Conservation (phyloP, 768 basidiomycete genomes). For the Tephrocybe sp. region DNA sequence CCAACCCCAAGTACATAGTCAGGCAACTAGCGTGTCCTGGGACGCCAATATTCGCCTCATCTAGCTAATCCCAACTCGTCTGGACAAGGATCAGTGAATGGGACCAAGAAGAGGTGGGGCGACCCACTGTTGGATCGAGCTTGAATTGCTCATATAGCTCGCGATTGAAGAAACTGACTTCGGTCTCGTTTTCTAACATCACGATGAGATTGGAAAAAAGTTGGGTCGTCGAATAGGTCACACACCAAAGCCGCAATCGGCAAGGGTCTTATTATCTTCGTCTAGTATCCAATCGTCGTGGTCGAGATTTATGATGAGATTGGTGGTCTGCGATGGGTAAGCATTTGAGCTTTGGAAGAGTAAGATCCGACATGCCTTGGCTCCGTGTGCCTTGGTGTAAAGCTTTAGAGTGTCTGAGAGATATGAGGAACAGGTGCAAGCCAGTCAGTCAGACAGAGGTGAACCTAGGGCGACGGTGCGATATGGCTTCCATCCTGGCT, state of each 20-base stretch:
- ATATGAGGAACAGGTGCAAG: slow-evolving; percentile 6
- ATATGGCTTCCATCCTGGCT: slow-evolving; percentile 89
- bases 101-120: background rate
- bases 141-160: slow-evolving; percentile 81
- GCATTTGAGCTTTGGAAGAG: background rate
- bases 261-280: slow-evolving; percentile 65
- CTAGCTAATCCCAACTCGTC: slow-evolving; percentile 50
- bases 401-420: slow-evolving; percentile 86
- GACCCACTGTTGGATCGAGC: slow-evolving; percentile 72
- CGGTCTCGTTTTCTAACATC: slow-evolving; percentile 86
- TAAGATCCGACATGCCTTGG: slow-evolving; percentile 62
- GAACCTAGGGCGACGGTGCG: slow-evolving; percentile 69
- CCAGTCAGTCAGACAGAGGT: slow-evolving; percentile 3
- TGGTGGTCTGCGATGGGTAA: slow-evolving; percentile 72
- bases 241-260: slow-evolving; percentile 75
- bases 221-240: background rate
- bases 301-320: slow-evolving; percentile 97
- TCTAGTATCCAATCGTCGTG: slow-evolving; percentile 91
- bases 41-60: too few relatives aligned
- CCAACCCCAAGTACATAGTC: too few relatives aligned
- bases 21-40: slow-evolving; percentile 2
- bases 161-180: slow-evolving; percentile 88
- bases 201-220: background rate
- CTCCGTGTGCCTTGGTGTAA: slow-evolving; percentile 92
- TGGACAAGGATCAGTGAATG: slow-evolving; percentile 15